A percentile compares a stretch with the other conserved stretches of the same genome.
These are phyloP conservation scores for Podospora pseudopauciseta DNA, from an alignment of 495 filamentous ascomycete species.

Conservation along the genomic window DNA sequence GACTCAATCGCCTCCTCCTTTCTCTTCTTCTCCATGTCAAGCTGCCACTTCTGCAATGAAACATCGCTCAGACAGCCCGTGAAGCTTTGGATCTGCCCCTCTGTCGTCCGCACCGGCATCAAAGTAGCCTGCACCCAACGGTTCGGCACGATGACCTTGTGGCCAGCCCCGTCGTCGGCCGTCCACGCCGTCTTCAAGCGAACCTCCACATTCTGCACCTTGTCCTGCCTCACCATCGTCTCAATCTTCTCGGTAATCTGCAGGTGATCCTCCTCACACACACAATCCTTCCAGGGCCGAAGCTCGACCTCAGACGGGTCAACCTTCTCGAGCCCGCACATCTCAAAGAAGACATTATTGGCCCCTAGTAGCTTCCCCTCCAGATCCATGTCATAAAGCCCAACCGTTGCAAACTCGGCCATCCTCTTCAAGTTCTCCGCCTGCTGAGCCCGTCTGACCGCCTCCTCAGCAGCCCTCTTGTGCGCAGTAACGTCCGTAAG, in stretches of 20 bases:
- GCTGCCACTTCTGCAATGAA: constrained; percentile 38
- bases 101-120: constrained; percentile 33
- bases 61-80: constrained; percentile 40
- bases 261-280: constrained; percentile 29
- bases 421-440: constrained; percentile 48
- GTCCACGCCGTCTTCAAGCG: constrained; percentile 35
- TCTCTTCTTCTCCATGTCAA: constrained; percentile 36
- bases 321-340: constrained; percentile 38
- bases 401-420: constrained; percentile 46
- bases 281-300: constrained; percentile 39
- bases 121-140: constrained; percentile 36
- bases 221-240: constrained; percentile 29
- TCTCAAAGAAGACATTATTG: constrained; percentile 46
- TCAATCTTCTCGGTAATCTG: constrained; percentile 27
- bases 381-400: constrained; percentile 47
- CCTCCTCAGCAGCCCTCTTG: constrained; percentile 41
- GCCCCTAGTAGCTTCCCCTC: constrained; percentile 40
- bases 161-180: constrained; percentile 29
- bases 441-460: constrained; percentile 42
- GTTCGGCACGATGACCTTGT: constrained; percentile 27
- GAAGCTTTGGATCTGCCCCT: constrained; percentile 34
- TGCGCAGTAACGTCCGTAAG: constrained; percentile 46
- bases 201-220: constrained; percentile 33
- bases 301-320: constrained; percentile 30
- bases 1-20: constrained; percentile 46